Percentiles rank a stretch among this genome's conserved stretches.
Evolutionary conservation across 345 rosid species (phyloP).

Genomic region (Populus davidiana): DNA sequence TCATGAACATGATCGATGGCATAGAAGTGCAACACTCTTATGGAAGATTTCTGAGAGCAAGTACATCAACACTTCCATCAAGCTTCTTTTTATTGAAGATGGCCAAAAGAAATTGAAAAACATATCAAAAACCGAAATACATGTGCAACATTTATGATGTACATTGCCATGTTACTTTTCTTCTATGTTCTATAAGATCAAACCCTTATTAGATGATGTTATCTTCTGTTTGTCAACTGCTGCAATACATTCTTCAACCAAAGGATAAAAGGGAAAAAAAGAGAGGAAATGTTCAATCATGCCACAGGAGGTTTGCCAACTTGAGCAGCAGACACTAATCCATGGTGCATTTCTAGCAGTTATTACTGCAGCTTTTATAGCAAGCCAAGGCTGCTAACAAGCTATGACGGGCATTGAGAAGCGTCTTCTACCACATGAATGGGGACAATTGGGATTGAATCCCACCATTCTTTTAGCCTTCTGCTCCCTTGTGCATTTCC

Average conservation of each 20-base stretch:
- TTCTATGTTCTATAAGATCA: too few relatives aligned
- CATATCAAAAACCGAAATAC: too few relatives aligned
- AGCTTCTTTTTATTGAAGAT: neutral
- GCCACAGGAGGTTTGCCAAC: neutral
- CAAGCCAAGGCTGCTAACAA: too few relatives aligned
- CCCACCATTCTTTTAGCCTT: constrained; percentile 89
- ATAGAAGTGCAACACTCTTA: neutral
- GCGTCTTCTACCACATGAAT: constrained; percentile 45
- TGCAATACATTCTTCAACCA: too few relatives aligned
- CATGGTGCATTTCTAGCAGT: too few relatives aligned
- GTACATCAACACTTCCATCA: neutral
- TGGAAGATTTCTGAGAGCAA: neutral
- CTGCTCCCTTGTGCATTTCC: constrained; percentile 53
- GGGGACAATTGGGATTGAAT: constrained; percentile 65
- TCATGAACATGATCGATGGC: too few relatives aligned
- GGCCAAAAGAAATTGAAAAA: neutral
- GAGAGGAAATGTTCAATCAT: neutral
- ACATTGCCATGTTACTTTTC: too few relatives aligned
- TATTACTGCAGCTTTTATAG: too few relatives aligned
- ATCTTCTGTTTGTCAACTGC: too few relatives aligned
- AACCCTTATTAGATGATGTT: too few relatives aligned
- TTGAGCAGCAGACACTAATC: neutral
- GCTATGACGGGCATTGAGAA: constrained; percentile 4
- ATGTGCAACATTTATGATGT: too few relatives aligned
- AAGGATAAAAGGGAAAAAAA: too few relatives aligned